phyloP scores from a whole-genome alignment of 805 yeast genomes.

The Cyberlindnera xylosilytica region DNA sequence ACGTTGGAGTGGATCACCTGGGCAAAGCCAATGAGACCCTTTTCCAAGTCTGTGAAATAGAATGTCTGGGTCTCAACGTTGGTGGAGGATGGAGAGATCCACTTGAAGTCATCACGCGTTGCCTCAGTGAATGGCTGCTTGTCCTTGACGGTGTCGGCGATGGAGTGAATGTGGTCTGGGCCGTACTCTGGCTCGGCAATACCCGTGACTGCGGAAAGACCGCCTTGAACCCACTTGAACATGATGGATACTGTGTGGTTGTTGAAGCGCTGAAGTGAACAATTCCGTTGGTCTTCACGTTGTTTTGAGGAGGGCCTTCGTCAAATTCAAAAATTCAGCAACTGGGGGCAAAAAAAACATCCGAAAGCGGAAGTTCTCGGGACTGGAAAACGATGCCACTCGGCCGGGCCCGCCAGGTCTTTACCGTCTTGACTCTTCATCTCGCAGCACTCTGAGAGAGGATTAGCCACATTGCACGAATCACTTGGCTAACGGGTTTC shows the following conservation, averaged over 20 bases:
- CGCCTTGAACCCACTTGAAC: constrained; percentile 82
- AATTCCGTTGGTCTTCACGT: too few species aligned
- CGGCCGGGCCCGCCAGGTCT: too few species aligned
- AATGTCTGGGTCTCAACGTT: constrained; percentile 96
- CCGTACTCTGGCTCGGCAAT: constrained; percentile 98
- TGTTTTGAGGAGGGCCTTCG: neutral
- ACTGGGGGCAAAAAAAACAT: neutral
- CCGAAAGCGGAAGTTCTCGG: neutral
- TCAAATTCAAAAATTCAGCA: neutral
- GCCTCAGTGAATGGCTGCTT: constrained; percentile 60
- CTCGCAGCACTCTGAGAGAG: too few species aligned
- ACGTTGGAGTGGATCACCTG: constrained; percentile 93
- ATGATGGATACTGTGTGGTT: constrained; percentile 30
- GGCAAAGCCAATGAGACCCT: constrained; percentile 78
- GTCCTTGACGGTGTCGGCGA: constrained; percentile 55
- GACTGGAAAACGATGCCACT: too few species aligned
- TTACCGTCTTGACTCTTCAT: too few species aligned
- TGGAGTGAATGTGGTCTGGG: constrained; percentile 84
- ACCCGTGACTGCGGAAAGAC: constrained; percentile 93
- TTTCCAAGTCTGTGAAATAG: constrained; percentile 64
- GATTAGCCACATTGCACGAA: too few species aligned
- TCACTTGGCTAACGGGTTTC: too few species aligned
- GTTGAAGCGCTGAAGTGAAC: neutral
- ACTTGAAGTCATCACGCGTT: constrained; percentile 63
- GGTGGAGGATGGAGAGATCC: constrained; percentile 73